phyloP scores from a whole-genome alignment of 306 rosid genomes.

The Castanea crenata region DNA sequence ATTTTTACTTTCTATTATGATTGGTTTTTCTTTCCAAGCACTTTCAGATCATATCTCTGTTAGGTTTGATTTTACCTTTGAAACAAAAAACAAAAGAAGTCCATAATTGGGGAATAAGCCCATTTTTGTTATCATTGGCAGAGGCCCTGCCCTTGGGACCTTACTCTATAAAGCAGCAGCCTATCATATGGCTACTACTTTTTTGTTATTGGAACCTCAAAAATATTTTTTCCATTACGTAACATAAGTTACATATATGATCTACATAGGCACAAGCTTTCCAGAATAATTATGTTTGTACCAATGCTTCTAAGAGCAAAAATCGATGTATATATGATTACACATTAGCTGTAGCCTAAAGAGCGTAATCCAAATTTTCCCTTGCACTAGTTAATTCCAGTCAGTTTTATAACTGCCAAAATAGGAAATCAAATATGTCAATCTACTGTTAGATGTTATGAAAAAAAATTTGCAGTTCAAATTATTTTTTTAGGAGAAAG shows the following conservation, averaged over 20 bases:
- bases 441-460: conserved; percentile 16
- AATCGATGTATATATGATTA: not conserved
- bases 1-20: not conserved
- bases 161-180: no score
- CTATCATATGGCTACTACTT: no score
- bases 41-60: not conserved
- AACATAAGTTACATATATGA: no score
- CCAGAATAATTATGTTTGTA: not conserved
- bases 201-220: no score
- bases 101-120: no score
- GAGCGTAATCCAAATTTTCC: not conserved
- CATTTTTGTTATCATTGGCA: no score
- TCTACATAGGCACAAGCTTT: no score
- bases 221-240: no score
- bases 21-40: not conserved
- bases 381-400: conserved; percentile 4
- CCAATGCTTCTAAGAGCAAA: not conserved
- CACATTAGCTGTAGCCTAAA: not conserved
- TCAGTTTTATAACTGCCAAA: not conserved
- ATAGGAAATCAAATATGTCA: not conserved
- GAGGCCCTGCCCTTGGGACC: no score
- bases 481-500: not conserved
- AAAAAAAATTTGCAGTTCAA: conserved; percentile 14
- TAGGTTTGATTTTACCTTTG: no score
- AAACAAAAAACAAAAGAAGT: no score